Percentiles rank a stretch among this genome's conserved stretches.
phyloP scores from a whole-genome alignment of 2,329 filamentous ascomycete species.

The Clonostachys sp. region DNA sequence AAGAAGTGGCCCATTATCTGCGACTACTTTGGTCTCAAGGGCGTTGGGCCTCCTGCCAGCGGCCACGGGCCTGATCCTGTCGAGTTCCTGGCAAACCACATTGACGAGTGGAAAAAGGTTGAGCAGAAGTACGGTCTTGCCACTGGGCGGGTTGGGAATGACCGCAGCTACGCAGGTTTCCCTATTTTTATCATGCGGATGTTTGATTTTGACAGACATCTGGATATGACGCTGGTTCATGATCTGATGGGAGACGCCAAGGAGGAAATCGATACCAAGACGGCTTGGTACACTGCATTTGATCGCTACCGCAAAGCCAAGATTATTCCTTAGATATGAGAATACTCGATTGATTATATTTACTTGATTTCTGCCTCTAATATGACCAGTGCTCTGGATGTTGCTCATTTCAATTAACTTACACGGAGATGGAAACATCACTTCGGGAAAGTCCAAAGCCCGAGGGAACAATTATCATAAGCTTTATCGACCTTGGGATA shows the following conservation, averaged over 20 bases:
- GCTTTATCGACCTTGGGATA: too few relatives aligned
- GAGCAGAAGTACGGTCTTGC: slow-evolving; percentile 23
- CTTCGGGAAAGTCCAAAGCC: too few relatives aligned
- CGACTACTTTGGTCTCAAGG: slow-evolving; percentile 38
- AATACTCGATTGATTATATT: too few relatives aligned
- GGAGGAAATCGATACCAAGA: slow-evolving; percentile 18
- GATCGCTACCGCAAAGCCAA: slow-evolving; percentile 22
- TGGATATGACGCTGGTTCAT: slow-evolving; percentile 22
- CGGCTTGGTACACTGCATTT: slow-evolving; percentile 21
- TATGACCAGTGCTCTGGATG: too few relatives aligned
- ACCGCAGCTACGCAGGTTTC: slow-evolving; percentile 18
- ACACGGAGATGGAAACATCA: too few relatives aligned
- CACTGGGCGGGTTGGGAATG: slow-evolving; percentile 20
- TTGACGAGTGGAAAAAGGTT: slow-evolving; percentile 19
- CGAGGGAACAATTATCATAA: too few relatives aligned
- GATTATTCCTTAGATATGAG: slow-evolving; percentile 17
- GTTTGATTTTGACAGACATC: slow-evolving; percentile 25
- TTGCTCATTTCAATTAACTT: too few relatives aligned
- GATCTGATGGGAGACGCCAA: slow-evolving; percentile 19
- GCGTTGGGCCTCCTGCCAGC: slow-evolving; percentile 19
- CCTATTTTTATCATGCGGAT: slow-evolving; percentile 23
- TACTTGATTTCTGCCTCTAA: too few relatives aligned
- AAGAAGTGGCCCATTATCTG: slow-evolving; percentile 38
- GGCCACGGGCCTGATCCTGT: slow-evolving; percentile 21
- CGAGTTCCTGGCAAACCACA: slow-evolving; percentile 20